These are phyloP conservation scores for Imleria badia DNA, from an alignment of 768 basidiomycete genomes.

Conservation along the genomic window DNA sequence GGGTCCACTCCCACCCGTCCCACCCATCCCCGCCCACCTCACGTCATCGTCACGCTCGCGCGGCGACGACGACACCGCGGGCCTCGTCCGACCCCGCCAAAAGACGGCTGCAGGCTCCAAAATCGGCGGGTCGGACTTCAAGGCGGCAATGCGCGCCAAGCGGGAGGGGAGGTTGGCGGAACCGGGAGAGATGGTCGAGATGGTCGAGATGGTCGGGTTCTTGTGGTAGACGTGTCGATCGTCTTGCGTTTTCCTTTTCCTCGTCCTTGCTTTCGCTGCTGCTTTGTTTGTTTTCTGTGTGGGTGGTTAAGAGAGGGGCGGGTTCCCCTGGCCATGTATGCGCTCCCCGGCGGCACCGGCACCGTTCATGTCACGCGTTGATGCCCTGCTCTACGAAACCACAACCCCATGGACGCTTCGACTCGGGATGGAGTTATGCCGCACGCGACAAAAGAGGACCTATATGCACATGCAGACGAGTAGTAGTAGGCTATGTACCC, in stretches of 20 bases:
- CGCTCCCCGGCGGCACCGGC: no score
- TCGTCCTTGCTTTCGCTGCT: background rate
- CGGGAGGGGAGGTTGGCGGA: constrained; percentile 21
- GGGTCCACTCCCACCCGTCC: constrained; percentile 28
- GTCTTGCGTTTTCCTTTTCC: no score
- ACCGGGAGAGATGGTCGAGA: constrained; percentile 21
- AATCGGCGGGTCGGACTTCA: constrained; percentile 30
- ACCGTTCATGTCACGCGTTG: no score
- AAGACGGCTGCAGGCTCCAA: constrained; percentile 25
- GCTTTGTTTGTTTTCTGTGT: no score
- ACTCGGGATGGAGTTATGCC: no score
- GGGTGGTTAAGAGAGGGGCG: no score
- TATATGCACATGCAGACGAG: no score
- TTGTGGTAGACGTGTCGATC: constrained; percentile 6
- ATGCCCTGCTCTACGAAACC: no score
- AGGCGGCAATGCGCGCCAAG: constrained; percentile 28
- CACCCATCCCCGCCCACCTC: constrained; percentile 20
- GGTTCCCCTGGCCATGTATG: no score
- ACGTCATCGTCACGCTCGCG: background rate
- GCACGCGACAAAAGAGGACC: no score
- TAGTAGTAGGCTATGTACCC: no score
- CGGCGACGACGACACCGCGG: constrained; percentile 8
- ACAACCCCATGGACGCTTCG: no score
- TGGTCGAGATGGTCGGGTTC: constrained; percentile 34
- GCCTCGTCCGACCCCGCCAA: constrained; percentile 22